Evolutionary conservation across 441 rosid species (phyloP), one percentile per base, ranked within the genome.

Genomic region (Bocquillonia castaneifolia): DNA sequence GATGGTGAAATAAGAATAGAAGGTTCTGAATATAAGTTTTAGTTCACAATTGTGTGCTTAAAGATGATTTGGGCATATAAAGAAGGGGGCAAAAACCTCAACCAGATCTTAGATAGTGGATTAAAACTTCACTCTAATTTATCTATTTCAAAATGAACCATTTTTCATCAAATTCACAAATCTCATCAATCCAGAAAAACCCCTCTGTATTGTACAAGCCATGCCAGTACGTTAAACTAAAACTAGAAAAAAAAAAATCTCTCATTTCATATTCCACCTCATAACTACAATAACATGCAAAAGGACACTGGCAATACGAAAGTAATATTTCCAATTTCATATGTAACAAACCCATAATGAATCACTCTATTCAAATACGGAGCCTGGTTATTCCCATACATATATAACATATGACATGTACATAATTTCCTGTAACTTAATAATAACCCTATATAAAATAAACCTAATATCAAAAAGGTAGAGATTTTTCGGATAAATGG

Each of bases 211-310:
- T 20, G 3, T 59, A 5, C 17, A 20, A 59, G 17, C 48, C 31
- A 25, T 23, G 34, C 36, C 23, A 61, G 57, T 50, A 20, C 44
- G 32, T 50, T 59, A 39, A 59, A 59, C 26, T 31, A 18, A 58
- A 58, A 22, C 1, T 15, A 57, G 14, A 17, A 56, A 57, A 57
- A 26, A 7, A 10, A n/a, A 42, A 26, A 14, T 5, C 2, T 22
- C 7, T 15, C 14, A 63, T 29, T 29, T 18, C 15, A 10, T 15
- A 18, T 47, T 29, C 17, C 10, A 2, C 7, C 44, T 40, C 50
- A 67, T 29, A 54, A 39, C 52, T 66, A 20, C 3, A 10, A 66
- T 6, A 23, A 66, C 17, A 36, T 66, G 23, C 48, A 17, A 53
- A 45, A 17, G 2, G 32, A 34, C 10, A 39, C 36, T 23, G n/a